phyloP scores from a whole-genome alignment of 805 yeast genomes.

The Vanderwaltozyma verrucispora region DNA sequence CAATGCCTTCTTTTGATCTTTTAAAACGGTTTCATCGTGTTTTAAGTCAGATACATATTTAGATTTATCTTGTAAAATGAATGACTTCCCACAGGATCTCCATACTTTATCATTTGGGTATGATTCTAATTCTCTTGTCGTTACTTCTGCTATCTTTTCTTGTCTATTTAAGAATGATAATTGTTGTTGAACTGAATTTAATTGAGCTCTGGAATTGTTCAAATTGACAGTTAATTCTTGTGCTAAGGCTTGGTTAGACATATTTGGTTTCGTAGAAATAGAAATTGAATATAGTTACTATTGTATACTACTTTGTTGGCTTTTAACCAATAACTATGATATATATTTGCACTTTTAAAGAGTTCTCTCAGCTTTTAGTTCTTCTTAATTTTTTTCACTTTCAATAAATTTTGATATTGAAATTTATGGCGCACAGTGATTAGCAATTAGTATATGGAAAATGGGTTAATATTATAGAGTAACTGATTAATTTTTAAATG shows the following conservation, averaged over 20 bases:
- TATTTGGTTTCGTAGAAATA: neutral
- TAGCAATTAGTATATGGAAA: too few relatives aligned
- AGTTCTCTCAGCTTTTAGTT: too few relatives aligned
- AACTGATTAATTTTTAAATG: too few relatives aligned
- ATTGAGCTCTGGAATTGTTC: conserved; percentile 22
- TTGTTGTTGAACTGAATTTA: conserved; percentile 24
- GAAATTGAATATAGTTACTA: too few relatives aligned
- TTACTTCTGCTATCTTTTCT: conserved; percentile 41
- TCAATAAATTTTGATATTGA: too few relatives aligned
- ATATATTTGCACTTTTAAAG: too few relatives aligned
- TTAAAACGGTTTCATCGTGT: conserved; percentile 41
- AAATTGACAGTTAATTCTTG: conserved; percentile 21
- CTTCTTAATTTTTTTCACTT: too few relatives aligned
- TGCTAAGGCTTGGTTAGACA: conserved; percentile 1
- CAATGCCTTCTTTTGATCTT: conserved; percentile 51
- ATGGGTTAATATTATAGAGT: too few relatives aligned
- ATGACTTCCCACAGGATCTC: conserved; percentile 79
- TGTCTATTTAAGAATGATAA: conserved; percentile 23
- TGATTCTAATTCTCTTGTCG: conserved; percentile 45
- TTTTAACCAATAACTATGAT: too few relatives aligned
- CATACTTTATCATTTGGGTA: conserved; percentile 49
- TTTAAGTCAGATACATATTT: conserved; percentile 41
- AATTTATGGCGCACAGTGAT: too few relatives aligned
- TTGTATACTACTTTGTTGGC: too few relatives aligned
- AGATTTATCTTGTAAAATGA: conserved; percentile 32